phyloP scores from a whole-genome alignment of 495 filamentous ascomycete species.

The Jackrogersella minutella region DNA sequence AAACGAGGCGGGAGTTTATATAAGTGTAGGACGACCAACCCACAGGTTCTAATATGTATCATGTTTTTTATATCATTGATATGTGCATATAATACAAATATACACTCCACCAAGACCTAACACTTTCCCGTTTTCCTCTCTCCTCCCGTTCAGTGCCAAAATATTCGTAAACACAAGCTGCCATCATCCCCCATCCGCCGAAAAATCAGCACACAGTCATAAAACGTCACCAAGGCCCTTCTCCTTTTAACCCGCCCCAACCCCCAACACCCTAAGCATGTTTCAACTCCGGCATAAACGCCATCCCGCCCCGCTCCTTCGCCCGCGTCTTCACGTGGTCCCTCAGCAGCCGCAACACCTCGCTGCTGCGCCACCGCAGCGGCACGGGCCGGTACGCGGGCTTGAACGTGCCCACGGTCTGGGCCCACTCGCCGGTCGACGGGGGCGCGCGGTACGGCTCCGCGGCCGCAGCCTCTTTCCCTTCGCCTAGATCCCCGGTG shows the following conservation, averaged over 20 bases:
- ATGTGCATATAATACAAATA: too few species aligned
- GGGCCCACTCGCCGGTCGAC: slow-evolving; percentile 84
- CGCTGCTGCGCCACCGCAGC: slow-evolving; percentile 78
- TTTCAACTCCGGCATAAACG: slow-evolving; percentile 55
- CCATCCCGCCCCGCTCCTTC: slow-evolving; percentile 52
- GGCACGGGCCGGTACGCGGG: slow-evolving; percentile 94
- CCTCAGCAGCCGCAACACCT: slow-evolving; percentile 78
- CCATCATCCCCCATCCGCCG: too few species aligned
- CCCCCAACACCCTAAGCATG: background rate
- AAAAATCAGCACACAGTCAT: too few species aligned
- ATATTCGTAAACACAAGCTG: too few species aligned
- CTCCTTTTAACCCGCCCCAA: background rate
- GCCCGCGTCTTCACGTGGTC: slow-evolving; percentile 68
- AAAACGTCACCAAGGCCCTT: too few species aligned
- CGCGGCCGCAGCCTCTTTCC: slow-evolving; percentile 38
- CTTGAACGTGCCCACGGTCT: slow-evolving; percentile 93
- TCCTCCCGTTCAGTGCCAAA: too few species aligned
- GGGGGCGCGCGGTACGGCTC: slow-evolving; percentile 34
- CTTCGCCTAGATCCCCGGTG: slow-evolving; percentile 37
- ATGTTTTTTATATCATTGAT: too few species aligned
- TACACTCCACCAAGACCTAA: too few species aligned
- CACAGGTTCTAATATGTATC: too few species aligned
- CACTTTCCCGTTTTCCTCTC: too few species aligned
- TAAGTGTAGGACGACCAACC: too few species aligned
- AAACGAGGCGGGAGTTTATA: too few species aligned